Base-by-base conservation (phyloP, 2,329 filamentous ascomycete genomes). In the Aureobasidium pullulans region DNA sequence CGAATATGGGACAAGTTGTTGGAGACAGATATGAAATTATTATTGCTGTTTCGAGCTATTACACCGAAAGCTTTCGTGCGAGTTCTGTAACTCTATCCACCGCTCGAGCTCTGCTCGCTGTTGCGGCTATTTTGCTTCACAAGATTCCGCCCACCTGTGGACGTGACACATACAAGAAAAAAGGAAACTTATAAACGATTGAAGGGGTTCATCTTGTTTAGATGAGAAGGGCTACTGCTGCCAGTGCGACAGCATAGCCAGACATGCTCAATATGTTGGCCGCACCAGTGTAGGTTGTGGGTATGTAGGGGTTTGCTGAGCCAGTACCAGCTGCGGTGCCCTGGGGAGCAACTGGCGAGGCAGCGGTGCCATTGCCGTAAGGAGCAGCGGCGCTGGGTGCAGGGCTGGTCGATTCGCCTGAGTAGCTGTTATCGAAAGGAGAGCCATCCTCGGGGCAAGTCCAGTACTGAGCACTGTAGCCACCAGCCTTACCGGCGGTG, bases 401-500 rank as follows among this genome's bases (percentile, higher is more conserved):
- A 19, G 54, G 43, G 16, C 9, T 32, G 5, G 32, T 4, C n/a
- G 54, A 8, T 10, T n/a, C 28, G 8, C 39, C 40, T 6, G 39
- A 32, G 29, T 54, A 54, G 28, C 50, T 16, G n/a, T 42, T 34
- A 15, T 54, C 50, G 34, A 54, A 54, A 1, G 50, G 43, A 8
- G 52, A 44, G 11, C 43, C 53, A 36, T 57, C 43, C 16, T 50
- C 59, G 23, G 44, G 23, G 46, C 52, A 37, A 10, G 31, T 16
- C 62, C 62, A 63, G 52, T 58, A 52, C 16, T 59, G 23, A 28
- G 57, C 39, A 36, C 54, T 62, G 50, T 63, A 60, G 32, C 67
- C 68, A 42, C 64, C 68, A 10, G 60, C 44, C 58, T 64, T 63
- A 19, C 64, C 65, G 13, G 58, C 46, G 19, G 68, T 71, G 39